phyloP scores from a whole-genome alignment of 2,329 filamentous ascomycete genomes.

The Sporothrix brasiliensis region DNA sequence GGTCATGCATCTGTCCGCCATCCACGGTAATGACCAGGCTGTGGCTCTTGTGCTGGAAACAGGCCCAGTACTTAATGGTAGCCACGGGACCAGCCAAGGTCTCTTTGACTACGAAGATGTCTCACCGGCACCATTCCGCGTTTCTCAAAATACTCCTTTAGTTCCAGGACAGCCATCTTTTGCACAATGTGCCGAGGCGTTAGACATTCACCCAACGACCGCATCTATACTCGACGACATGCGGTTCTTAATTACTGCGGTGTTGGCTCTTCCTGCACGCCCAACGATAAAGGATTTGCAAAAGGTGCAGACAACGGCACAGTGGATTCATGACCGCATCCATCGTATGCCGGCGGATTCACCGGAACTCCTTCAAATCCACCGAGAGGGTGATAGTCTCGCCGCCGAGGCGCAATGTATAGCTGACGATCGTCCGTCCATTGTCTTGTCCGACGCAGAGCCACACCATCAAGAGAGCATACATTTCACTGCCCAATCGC shows the following conservation, averaged over 20 bases:
- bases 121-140: constrained; percentile 47
- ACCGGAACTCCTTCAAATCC: not conserved
- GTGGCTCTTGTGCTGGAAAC: constrained; percentile 55
- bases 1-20: constrained; percentile 32
- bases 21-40: constrained; percentile 49
- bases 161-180: constrained; percentile 50
- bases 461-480: not conserved
- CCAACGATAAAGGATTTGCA: constrained; percentile 45
- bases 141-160: constrained; percentile 54
- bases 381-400: not conserved
- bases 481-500: not conserved
- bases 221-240: constrained; percentile 57
- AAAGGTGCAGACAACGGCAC: constrained; percentile 46
- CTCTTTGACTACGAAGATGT: constrained; percentile 50
- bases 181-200: constrained; percentile 45
- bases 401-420: not conserved
- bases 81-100: not conserved
- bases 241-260: constrained; percentile 51
- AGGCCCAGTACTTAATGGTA: constrained; percentile 46
- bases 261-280: constrained; percentile 46
- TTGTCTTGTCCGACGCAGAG: not conserved
- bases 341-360: constrained; percentile 38
- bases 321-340: constrained; percentile 49
- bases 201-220: constrained; percentile 52
- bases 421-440: not conserved